Evolutionary conservation across 2,329 filamentous ascomycete genomes (phyloP), one percentile per base, ranked within the genome.

Genomic region (Botrytis squamosa): DNA sequence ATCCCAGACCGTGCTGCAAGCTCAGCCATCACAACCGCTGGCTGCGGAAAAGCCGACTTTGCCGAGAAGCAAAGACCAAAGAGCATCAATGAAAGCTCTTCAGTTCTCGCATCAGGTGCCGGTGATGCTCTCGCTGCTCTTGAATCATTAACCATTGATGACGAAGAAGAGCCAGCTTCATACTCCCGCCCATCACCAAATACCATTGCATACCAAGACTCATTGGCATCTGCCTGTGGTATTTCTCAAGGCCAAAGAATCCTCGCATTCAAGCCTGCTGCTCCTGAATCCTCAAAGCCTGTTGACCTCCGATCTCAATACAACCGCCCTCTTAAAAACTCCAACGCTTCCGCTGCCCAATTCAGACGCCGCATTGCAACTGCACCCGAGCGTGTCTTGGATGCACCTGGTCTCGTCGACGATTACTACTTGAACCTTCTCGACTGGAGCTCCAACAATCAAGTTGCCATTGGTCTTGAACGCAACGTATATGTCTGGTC

Each of bases 351-450:
- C 80, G 91, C 93, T 67, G 93, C 95, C 46, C 94, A 98, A 83
- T 94, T 94, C 84, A 91, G 95, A 77, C 93, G 96, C 76, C 93
- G 95, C 79, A 94, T 99, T 74, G 92, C 96, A 71, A 98, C 96
- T 12, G 94, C 95, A 20, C 96, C 96, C 18, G 96, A 99, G 84
- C 93, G 96, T 77, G 96, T 99, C 22, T 89, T 99, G 40, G 96
- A 99, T 84, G 96, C 96, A 7, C 96, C 96, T 9, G 96, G 95
- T 73, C 90, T 99, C 71, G 92, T 98, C 75, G 96, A 99, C 80
- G 96, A 99, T 85, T 99, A 98, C 88, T 99, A 99, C 83, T 92
- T 99, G 79, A 99, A 99, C 86, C 88, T 99, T 57, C 90, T 99
- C 40, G 96, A 99, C 86, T 99, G 96, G 96, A 97, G 95, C 82